phyloP scores from a whole-genome alignment of 495 filamentous ascomycete genomes.

The Aspergillus sclerotiicarbonarius region DNA sequence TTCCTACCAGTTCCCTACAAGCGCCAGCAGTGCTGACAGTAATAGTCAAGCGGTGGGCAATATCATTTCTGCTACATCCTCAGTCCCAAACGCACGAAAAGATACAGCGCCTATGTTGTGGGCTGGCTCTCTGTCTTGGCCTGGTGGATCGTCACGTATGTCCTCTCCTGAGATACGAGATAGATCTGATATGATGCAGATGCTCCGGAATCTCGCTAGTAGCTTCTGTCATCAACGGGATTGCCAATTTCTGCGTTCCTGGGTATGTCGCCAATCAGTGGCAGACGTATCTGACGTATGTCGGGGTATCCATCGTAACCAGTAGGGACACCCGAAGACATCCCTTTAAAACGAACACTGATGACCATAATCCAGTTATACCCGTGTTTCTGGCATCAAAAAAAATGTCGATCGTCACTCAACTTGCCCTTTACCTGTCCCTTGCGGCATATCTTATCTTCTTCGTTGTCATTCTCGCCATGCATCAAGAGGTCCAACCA shows the following conservation, averaged over 20 bases:
- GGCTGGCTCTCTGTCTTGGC: constrained; percentile 39
- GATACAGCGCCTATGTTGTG: constrained; percentile 26
- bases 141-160: constrained; percentile 35
- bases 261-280: constrained; percentile 22
- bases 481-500: constrained; percentile 18
- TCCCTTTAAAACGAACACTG: too few species aligned
- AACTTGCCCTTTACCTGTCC: constrained; percentile 20
- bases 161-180: neutral
- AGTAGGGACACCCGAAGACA: constrained; percentile 2
- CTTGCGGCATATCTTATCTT: constrained; percentile 21
- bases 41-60: constrained; percentile 22
- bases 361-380: too few species aligned
- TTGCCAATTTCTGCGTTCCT: constrained; percentile 25
- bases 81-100: constrained; percentile 17
- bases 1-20: too few species aligned
- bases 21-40: too few species aligned
- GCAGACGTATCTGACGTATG: constrained; percentile 32
- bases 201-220: constrained; percentile 26
- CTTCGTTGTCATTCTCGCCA: constrained; percentile 24
- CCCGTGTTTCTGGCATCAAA: constrained; percentile 23
- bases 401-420: constrained; percentile 17
- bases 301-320: constrained; percentile 13
- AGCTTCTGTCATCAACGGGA: constrained; percentile 16
- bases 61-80: constrained; percentile 35
- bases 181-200: neutral